phyloP scores from a whole-genome alignment of 169 alveolate species.

The Plasmodium adleri region DNA sequence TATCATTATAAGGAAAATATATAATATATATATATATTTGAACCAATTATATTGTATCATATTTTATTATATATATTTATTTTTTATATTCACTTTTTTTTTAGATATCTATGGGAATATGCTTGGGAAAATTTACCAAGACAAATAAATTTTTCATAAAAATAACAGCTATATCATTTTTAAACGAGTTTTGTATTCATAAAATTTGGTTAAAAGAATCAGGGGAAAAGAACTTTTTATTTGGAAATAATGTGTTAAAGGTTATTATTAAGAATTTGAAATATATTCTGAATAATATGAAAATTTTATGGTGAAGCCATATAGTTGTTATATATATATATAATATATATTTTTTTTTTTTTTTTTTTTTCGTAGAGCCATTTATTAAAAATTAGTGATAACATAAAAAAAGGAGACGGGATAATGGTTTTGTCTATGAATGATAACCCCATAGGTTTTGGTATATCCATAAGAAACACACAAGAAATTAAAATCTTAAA shows the following conservation, averaged over 20 bases:
- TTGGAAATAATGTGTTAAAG: constrained; percentile 73
- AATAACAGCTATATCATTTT: constrained; percentile 59
- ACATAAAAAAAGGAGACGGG: constrained; percentile 75
- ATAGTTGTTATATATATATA: background rate
- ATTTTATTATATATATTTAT: background rate
- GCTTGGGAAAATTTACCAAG: constrained; percentile 72
- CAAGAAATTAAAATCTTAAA: constrained; percentile 66
- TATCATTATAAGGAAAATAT: too few relatives aligned
- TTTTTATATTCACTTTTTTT: background rate
- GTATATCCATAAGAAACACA: constrained; percentile 68
- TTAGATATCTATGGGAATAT: constrained; percentile 70
- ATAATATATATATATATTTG: constrained; percentile 5
- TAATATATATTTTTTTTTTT: background rate
- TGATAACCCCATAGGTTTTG: constrained; percentile 77
- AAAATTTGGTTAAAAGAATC: constrained; percentile 76
- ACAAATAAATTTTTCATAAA: constrained; percentile 71
- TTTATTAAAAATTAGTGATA: constrained; percentile 66
- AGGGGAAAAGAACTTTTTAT: constrained; percentile 70
- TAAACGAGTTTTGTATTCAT: constrained; percentile 72
- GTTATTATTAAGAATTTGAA: background rate
- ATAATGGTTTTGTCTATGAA: constrained; percentile 62
- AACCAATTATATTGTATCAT: background rate
- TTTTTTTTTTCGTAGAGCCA: constrained; percentile 40
- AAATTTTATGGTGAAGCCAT: background rate
- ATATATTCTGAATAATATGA: background rate